Evolutionary conservation across 2,329 filamentous ascomycete genomes (phyloP).

Genomic region (Rhytidhysteron rufulum): DNA sequence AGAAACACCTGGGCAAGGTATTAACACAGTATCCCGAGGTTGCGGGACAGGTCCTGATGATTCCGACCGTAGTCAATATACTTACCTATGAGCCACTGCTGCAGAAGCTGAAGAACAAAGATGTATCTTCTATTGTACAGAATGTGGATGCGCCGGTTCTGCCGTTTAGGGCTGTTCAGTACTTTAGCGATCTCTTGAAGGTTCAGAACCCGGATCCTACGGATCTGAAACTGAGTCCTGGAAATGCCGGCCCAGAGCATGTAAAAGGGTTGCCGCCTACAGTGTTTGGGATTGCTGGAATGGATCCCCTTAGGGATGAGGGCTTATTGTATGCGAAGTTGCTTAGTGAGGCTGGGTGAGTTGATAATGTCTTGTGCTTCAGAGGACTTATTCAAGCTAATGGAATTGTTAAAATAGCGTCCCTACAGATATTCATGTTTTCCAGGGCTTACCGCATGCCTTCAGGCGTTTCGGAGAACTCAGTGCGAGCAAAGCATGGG

Average conservation of each 20-base stretch:
- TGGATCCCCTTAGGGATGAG: slow-evolving; percentile 50
- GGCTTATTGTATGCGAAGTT: slow-evolving; percentile 45
- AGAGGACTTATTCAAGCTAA: too few species aligned
- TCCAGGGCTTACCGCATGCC: slow-evolving; percentile 52
- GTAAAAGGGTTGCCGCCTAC: slow-evolving; percentile 45
- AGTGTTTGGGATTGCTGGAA: slow-evolving; percentile 48
- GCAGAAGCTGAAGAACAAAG: slow-evolving; percentile 32
- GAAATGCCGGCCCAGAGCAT: slow-evolving; percentile 31
- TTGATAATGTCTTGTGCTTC: neutral
- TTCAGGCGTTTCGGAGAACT: slow-evolving; percentile 47
- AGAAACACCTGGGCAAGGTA: slow-evolving; percentile 42
- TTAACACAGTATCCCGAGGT: slow-evolving; percentile 29
- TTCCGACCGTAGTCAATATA: slow-evolving; percentile 35
- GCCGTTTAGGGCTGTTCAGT: slow-evolving; percentile 34
- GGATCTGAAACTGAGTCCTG: slow-evolving; percentile 29
- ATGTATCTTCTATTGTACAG: slow-evolving; percentile 40
- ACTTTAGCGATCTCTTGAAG: slow-evolving; percentile 18
- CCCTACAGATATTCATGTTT: slow-evolving; percentile 47
- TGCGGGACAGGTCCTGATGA: slow-evolving; percentile 45
- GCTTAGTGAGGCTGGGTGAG: slow-evolving; percentile 29
- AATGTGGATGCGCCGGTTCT: slow-evolving; percentile 48
- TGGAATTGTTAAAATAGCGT: slow-evolving; percentile 22
- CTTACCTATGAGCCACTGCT: slow-evolving; percentile 35
- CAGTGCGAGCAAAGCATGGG: slow-evolving; percentile 40
- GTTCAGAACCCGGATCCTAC: slow-evolving; percentile 19